Evolutionary conservation across 2,329 filamentous ascomycete genomes (phyloP).

Genomic region (Aphanocladium album): DNA sequence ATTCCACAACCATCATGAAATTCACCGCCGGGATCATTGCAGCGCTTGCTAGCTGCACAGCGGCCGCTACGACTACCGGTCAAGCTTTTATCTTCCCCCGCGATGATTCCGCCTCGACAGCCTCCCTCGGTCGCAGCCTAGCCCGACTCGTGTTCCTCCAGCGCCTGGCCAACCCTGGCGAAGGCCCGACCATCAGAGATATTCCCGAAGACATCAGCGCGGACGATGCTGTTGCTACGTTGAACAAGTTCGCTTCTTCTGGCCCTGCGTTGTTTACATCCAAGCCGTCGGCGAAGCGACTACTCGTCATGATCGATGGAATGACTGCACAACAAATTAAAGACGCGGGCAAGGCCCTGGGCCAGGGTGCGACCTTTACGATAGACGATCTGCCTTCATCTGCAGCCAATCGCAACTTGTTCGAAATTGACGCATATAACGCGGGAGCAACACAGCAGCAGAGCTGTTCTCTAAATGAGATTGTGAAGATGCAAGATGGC

Average conservation of each 20-base stretch:
- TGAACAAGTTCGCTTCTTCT: constrained; percentile 56
- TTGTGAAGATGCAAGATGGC: constrained; percentile 38
- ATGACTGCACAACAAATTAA: constrained; percentile 42
- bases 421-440: constrained; percentile 36
- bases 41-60: constrained; percentile 33
- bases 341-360: constrained; percentile 34
- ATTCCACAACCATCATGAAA: constrained; percentile 36
- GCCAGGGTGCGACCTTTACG: constrained; percentile 42
- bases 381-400: constrained; percentile 41
- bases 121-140: constrained; percentile 47
- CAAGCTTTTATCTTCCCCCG: constrained; percentile 50
- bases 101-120: constrained; percentile 26
- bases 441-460: constrained; percentile 32
- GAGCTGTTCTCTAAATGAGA: constrained; percentile 33
- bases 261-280: constrained; percentile 45
- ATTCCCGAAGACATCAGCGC: constrained; percentile 34
- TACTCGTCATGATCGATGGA: constrained; percentile 57
- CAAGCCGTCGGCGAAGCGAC: constrained; percentile 38
- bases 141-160: constrained; percentile 56
- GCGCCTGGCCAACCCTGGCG: constrained; percentile 44
- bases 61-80: constrained; percentile 37
- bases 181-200: constrained; percentile 44
- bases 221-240: constrained; percentile 48
- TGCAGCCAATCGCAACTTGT: constrained; percentile 37
- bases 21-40: constrained; percentile 35